Evolutionary conservation across 2,329 filamentous ascomycete species (phyloP), one percentile per base, ranked within the genome.

Genomic region (Fusarium goolgardi): DNA sequence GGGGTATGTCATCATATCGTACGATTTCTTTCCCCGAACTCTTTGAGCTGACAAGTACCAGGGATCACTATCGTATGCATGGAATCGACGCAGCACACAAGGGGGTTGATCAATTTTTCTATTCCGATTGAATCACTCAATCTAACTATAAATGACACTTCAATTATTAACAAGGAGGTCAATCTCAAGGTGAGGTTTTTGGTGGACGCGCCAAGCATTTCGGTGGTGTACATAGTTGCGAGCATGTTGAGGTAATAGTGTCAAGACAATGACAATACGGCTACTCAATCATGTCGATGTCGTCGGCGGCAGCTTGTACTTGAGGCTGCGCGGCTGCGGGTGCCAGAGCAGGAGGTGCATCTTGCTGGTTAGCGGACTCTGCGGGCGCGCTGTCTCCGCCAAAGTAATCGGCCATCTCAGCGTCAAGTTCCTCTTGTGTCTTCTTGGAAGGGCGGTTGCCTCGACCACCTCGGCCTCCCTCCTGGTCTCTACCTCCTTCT

Each of bases 371-470:
- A 23, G 52, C 43, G 20, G 53, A 43, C 41, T 79, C 78, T 20
- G 78, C 80, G n/a, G 75, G 79, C 47, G 80, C 75, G 46, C 72
- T 73, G 52, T 72, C 63, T 27, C 81, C 82, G 31, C 86, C 89
- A 83, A 93, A 97, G 79, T 97, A 97, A 76, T 97, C 93, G 31
- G 90, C 93, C 94, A 97, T 97, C 80, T 97, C 94, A n/a, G 92
- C 93, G 77, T 97, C 94, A 40, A 97, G 84, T 77, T 97, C 93
- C 73, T 97, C 92, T 71, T 94, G 91, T 0, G 94, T 97, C 86
- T 97, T 97, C 80, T 88, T 91, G 3, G 89, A 85, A 49, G 92
- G 86, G 39, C 86, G 85, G 54, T 83, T 80, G 23, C 78, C 78
- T 25, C 80, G 77, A 40, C 78, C 79, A 23, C 78, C 78, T 27